Evolutionary conservation across 2,329 filamentous ascomycete genomes (phyloP).

Genomic region (Plenodomus lindquistii): DNA sequence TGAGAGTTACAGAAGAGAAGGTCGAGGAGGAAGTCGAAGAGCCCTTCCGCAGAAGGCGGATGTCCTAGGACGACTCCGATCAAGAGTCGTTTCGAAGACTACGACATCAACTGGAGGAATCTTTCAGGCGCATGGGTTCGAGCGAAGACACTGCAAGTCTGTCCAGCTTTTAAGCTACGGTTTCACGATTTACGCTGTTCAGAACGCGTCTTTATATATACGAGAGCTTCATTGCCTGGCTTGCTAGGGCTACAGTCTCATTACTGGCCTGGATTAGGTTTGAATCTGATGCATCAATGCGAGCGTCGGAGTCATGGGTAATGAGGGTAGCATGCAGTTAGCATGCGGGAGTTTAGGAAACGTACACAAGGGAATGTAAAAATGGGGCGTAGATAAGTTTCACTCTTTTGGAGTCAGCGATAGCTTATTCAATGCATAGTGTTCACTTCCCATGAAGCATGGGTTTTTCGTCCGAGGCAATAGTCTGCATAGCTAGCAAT

Average conservation of each 20-base stretch:
- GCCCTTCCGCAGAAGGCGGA: conserved; percentile 25
- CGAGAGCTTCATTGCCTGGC: background rate
- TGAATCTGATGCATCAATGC: conserved; percentile 8
- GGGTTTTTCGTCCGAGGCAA: too few relatives aligned
- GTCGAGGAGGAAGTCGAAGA: conserved; percentile 25
- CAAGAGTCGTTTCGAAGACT: conserved; percentile 8
- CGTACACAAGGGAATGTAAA: conserved; percentile 1
- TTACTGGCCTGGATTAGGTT: background rate
- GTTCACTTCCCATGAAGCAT: background rate
- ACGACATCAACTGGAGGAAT: conserved; percentile 13
- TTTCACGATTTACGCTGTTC: background rate
- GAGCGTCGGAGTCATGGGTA: conserved; percentile 3
- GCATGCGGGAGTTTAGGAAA: conserved; percentile 5
- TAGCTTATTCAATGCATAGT: background rate
- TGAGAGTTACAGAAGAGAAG: conserved; percentile 66
- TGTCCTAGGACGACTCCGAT: conserved; percentile 25
- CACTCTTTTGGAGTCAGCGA: background rate
- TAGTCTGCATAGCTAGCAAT: too few relatives aligned
- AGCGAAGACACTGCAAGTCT: background rate
- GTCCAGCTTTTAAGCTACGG: background rate
- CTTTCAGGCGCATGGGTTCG: conserved; percentile 6
- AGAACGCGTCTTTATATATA: background rate
- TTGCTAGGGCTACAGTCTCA: background rate
- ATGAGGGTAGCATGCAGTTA: conserved; percentile 3
- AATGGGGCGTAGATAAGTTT: background rate